Base-by-base conservation (phyloP, 352 stramenopile genomes). In the Pythium plurisporium region DNA sequence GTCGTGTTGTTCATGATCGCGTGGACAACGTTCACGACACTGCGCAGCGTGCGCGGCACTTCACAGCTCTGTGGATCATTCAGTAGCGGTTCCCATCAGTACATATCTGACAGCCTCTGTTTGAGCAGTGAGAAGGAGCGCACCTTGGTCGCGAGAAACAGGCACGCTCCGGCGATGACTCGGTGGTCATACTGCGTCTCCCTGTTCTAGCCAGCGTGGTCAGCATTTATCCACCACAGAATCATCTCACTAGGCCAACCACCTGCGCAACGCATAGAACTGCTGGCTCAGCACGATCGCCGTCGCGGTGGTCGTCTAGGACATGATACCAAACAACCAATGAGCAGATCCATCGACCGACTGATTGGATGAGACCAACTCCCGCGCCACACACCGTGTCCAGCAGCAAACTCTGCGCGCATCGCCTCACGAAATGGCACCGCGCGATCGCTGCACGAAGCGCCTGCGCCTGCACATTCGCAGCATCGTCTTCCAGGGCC, bases 11-110 rank as follows among this genome's bases (percentile, higher is more conserved):
- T 69, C 36, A 53, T 45, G 14, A 64, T 37, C 11, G 73, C 70
- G 64, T 82, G 69, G 31, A 75, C 65, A 34, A 76, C 73, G 43
- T 82, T 83, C n/a, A 70, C 67, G 56, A 83, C 53, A 49, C 74
- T 81, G 44, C 72, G 74, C 36, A 83, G 45, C 4, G 69, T 75
- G 2, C 74, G 71, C 44, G 71, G 71, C 43, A 68, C 46, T 51
- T 83, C 74, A 22, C 74, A 79, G 19, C 59, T 74, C 74, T 83
- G 20, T 22, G 29, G 4, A 26, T 3, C 10, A 25, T 17, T 8
- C 4, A 46, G 12, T 17, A n/a, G n/a, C n/a, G n/a, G n/a, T n/a
- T n/a, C n/a, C n/a, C n/a, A n/a, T n/a, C n/a, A n/a, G n/a, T n/a
- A n/a, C n/a, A n/a, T n/a, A n/a, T n/a, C n/a, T n/a, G n/a, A n/a